phyloP scores from a whole-genome alignment of 192 early-diverging fungal species.

The Coemansia sp. region DNA sequence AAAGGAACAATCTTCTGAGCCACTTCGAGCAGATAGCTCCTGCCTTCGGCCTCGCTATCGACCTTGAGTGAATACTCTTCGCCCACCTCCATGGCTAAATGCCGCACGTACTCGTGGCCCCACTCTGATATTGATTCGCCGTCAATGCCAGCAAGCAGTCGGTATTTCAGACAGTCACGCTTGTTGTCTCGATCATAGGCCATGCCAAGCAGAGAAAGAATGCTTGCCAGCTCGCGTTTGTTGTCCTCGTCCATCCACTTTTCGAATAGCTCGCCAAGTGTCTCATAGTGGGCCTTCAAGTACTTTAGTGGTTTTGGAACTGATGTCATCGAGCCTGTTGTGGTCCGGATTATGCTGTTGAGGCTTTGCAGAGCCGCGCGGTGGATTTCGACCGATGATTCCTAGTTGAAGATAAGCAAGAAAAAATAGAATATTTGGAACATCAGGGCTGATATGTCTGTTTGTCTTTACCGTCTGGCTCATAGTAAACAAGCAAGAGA shows the following conservation, averaged over 20 bases:
- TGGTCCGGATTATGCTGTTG: slow-evolving; percentile 86
- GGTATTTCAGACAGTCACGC: slow-evolving; percentile 82
- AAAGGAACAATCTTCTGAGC: slow-evolving; percentile 91
- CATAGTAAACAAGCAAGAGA: too few species aligned
- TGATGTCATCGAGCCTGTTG: slow-evolving; percentile 98
- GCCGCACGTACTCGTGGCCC: slow-evolving; percentile 99
- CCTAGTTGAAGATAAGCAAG: slow-evolving; percentile 15
- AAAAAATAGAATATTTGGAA: not conserved
- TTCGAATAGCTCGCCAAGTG: slow-evolving; percentile 67
- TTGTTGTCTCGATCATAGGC: slow-evolving; percentile 87
- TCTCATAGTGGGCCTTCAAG: slow-evolving; percentile 80
- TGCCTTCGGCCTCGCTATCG: slow-evolving; percentile 61
- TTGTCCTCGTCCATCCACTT: slow-evolving; percentile 68
- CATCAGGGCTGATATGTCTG: too few species aligned
- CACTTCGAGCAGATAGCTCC: slow-evolving; percentile 65
- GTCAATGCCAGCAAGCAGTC: slow-evolving; percentile 74
- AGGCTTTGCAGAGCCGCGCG: slow-evolving; percentile 85
- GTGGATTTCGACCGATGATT: slow-evolving; percentile 74
- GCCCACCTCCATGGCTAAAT: slow-evolving; percentile 88
- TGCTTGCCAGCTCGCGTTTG: slow-evolving; percentile 89
- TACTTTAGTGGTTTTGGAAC: slow-evolving; percentile 99
- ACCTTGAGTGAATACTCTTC: slow-evolving; percentile 71
- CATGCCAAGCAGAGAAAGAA: slow-evolving; percentile 96
- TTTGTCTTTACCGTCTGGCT: not conserved
- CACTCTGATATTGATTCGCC: slow-evolving; percentile 80